Percentiles rank a stretch among this genome's conserved stretches.
phyloP scores from a whole-genome alignment of 116 monocot species.

The Cymodocea nodosa region DNA sequence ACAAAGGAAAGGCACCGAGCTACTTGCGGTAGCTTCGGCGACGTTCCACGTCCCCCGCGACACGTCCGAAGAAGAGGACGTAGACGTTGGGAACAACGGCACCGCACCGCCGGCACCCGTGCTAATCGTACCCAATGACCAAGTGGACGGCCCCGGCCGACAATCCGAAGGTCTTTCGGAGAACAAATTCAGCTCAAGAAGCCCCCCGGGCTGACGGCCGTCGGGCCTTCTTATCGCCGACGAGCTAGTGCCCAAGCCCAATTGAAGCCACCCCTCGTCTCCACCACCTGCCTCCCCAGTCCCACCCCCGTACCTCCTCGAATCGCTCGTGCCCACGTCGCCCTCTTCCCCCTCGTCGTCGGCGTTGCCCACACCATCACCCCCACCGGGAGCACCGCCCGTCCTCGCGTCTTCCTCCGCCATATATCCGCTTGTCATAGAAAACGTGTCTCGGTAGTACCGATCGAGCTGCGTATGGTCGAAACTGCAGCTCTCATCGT shows the following conservation, averaged over 20 bases:
- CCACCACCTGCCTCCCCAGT: background rate
- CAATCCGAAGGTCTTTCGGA: conserved; percentile 4
- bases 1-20: background rate
- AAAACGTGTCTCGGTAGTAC: conserved; percentile 1
- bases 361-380: background rate
- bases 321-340: conserved; percentile 6
- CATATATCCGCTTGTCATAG: background rate
- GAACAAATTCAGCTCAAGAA: conserved; percentile 31
- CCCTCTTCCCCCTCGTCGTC: conserved; percentile 6
- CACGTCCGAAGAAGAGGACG: background rate
- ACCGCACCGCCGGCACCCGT: background rate
- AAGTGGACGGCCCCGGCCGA: background rate
- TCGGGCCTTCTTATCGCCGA: background rate
- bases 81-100: background rate
- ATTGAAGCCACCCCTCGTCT: conserved; percentile 16
- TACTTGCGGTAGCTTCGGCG: background rate
- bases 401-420: conserved; percentile 2
- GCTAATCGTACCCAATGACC: background rate
- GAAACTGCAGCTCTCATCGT: conserved; percentile 24
- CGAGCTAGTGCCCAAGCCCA: conserved; percentile 29
- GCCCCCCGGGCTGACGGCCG: background rate
- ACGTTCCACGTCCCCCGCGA: background rate
- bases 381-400: background rate
- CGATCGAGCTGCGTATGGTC: background rate
- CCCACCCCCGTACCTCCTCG: background rate